Evolutionary conservation across 2,329 filamentous ascomycete genomes (phyloP), one percentile per base, ranked within the genome.

Genomic region (Aspergillus novofumigatus): DNA sequence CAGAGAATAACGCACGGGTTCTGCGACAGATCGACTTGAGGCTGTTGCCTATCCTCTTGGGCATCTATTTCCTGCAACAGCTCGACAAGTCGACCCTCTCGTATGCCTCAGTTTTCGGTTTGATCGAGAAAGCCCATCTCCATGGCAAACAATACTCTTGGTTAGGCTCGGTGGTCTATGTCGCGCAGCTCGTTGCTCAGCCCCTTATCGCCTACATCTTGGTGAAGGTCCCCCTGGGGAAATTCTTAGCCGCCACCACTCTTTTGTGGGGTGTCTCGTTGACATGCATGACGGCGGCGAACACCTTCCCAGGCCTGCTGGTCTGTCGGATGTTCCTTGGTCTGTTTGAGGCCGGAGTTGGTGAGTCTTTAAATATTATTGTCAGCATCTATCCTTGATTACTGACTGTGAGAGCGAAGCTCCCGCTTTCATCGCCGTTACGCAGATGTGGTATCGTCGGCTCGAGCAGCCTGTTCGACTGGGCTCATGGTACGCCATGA

Each of bases 51-150:
- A 77, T 83, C 54, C 80, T 88, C 56, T 74, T 87, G 10, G 77
- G 78, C 6, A 82, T 86, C 21, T 88, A 87, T 70, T 86, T 84
- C 65, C 77, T 87, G 0, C 85, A 88, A 61, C 81, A 80, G 10
- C 75, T 87, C 5, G 85, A 87, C 72, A 88, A 88, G 69, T 80
- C 83, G 0, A 84, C 83, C 0, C 75, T 87, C 2, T 77, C 73
- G 2, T 88, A 87, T 63, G 83, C 83, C 2, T 86, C 84, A 0
- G 81, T 87, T 10, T 87, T 87, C 62, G 85, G 85, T 2, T 75
- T 88, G 10, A 80, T 84, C 32, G 75, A 85, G 52, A 82, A 86
- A 65, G 81, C 84, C 0, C 67, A 79, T 44, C 79, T 88, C 1
- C 72, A 79, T 8, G 83, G 83, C 17, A 75, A 83, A 51, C 78